Base-by-base conservation (phyloP, 1,139 yeast genomes). In the Blastobotrys raffinosifermentans region DNA sequence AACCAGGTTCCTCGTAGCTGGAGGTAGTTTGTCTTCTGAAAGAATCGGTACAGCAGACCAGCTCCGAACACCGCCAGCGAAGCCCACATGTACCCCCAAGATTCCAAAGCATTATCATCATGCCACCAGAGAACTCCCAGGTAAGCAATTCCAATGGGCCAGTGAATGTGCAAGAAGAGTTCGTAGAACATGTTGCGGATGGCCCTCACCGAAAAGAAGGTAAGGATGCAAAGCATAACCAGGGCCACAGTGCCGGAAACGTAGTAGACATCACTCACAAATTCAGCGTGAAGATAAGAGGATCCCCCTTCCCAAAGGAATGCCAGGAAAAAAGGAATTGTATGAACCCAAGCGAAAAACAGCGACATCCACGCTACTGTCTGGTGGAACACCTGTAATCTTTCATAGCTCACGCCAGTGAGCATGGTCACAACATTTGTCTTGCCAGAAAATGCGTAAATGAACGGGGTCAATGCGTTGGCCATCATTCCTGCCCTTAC, bases 321-420 rank as follows among this genome's bases (percentile, higher is more conserved):
- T 49, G 75, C 80, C 38, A 61, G 48, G 30, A 71, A 56, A 50
- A 75, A 77, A 1, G 82, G 79, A 33, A 75, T 57, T 2, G 76
- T 64, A 50, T 77, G 85, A 15, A 75, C 66, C 46, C 75, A 42
- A 0, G 73, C 62, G 19, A 77, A 65, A 7, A 75, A 60, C 26
- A 77, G 62, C 8, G 73, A 64, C 1, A 68, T 67, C 62, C 70
- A 75, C 0, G 79, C 77, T 18, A 70, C 61, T 3, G 76, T 68
- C 68, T 77, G 61, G 55, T 80, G 87, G 49, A 68, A 73, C 19
- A 74, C 61, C 37, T 77, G 74, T 46, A 75, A 76, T 4, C 78
- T 71, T 20, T 81, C 69, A 50, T 73, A 77, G 33, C 78, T 72
- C 72, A 80, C 69, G 15, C 81, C 75, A 0, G 86, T 78, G 4